Evolutionary conservation across 495 filamentous ascomycete species (phyloP), one percentile per base, ranked within the genome.

Genomic region (Tuber indicum): DNA sequence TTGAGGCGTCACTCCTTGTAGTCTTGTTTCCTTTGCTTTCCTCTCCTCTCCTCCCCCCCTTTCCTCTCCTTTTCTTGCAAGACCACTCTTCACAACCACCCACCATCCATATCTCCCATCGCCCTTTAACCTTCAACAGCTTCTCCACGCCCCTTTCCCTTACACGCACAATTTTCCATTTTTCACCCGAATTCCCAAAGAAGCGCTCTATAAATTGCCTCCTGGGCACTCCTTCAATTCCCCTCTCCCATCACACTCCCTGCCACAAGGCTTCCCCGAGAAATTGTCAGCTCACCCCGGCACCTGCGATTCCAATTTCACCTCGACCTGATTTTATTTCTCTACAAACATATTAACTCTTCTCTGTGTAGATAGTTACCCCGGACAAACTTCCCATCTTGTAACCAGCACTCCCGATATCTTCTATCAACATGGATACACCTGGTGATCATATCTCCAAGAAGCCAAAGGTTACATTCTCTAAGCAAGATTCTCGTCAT

Each of bases 401-500:
- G 23, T 36, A 46, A n/a, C 21, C 44, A 17, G 7, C 36, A 14
- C 12, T 43, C 17, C 41, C 44, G 32, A 43, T 36, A 14, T 32
- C 52, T 62, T 32, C 52, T 62, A 62, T 32, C 26, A 19, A 66
- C 26, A 66, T 66, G 58, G 26, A 36, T 32, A 66, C 17, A 66
- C 10, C 58, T 14, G 26, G 32, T 66, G 58, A 17, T 14, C 12
- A 14, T 66, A 66, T 32, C 17, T 19, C 14, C 69, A 39, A 46
- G 44, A 71, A 69, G 21, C 26, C 26, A 47, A 26, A 70, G 75
- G 76, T 74, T 74, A 21, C 71, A 23, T 80, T 76, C 71, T 74
- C 78, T 36, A 78, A 58, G 58, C 81, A 83, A 45, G 76, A 83
- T 70, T 74, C 78, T n/a, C 75, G 81, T 46, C 71, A 70, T 66